These are phyloP conservation scores for Cryphonectria naterciae DNA, from an alignment of 2,329 filamentous ascomycete genomes.

Conservation along the genomic window DNA sequence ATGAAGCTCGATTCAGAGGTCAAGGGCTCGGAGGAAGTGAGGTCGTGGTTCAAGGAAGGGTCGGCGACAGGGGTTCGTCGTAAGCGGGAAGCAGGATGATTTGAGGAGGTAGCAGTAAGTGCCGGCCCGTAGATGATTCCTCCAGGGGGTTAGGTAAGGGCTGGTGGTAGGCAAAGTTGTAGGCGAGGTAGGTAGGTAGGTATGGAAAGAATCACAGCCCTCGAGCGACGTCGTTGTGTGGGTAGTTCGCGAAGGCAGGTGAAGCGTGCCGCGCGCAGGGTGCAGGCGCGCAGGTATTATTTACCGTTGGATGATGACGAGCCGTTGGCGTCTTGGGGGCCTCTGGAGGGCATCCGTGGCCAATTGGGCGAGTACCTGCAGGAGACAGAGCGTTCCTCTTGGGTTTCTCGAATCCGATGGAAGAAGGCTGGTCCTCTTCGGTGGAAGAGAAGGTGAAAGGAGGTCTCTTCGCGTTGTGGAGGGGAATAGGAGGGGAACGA, in stretches of 20 bases:
- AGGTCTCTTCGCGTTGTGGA: neutral
- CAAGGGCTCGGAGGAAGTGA: constrained; percentile 17
- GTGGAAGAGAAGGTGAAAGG: neutral
- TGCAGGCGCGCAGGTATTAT: constrained; percentile 20
- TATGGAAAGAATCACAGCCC: neutral
- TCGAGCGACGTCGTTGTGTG: constrained; percentile 2
- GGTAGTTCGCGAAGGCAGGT: neutral
- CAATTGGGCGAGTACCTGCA: constrained; percentile 13
- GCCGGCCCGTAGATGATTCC: constrained; percentile 16
- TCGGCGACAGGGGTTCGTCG: constrained; percentile 26
- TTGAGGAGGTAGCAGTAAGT: constrained; percentile 20
- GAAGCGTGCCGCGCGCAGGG: constrained; percentile 4
- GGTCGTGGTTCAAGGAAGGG: constrained; percentile 28
- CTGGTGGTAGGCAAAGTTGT: neutral
- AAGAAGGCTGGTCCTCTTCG: neutral
- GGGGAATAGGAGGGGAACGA: neutral
- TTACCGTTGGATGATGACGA: constrained; percentile 29
- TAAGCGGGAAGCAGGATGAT: constrained; percentile 17
- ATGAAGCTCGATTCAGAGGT: constrained; percentile 27
- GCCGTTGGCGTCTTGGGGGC: constrained; percentile 28
- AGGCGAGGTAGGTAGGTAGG: constrained; percentile 4
- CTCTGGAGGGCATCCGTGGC: constrained; percentile 30
- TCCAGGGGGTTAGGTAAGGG: constrained; percentile 1
- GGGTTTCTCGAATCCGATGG: neutral
- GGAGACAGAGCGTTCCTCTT: constrained; percentile 3